phyloP scores from a whole-genome alignment of 2,329 filamentous ascomycete species.

The Penicillium sp. region DNA sequence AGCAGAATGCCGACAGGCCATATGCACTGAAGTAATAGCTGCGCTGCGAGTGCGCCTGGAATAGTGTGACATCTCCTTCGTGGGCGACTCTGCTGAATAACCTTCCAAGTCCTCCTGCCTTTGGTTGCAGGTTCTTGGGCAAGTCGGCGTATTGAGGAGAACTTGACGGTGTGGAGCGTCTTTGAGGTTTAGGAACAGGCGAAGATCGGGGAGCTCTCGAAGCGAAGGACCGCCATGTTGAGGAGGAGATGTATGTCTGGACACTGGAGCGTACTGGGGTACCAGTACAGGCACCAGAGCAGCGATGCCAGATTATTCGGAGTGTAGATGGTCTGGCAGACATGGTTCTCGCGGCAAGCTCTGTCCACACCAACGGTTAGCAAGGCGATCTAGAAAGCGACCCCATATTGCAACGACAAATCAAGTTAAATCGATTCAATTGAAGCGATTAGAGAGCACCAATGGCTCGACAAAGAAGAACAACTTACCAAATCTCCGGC shows the following conservation, averaged over 20 bases:
- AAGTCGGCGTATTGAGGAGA: constrained; percentile 1
- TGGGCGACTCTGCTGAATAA: constrained; percentile 57
- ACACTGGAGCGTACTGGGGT: constrained; percentile 24
- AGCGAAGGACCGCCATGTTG: constrained; percentile 39
- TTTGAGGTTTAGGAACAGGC: constrained; percentile 24
- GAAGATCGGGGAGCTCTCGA: constrained; percentile 37
- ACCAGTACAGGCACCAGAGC: constrained; percentile 29
- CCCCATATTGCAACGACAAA: not conserved
- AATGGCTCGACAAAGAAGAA: not conserved
- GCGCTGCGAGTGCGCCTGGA: constrained; percentile 68
- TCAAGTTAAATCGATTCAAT: not conserved
- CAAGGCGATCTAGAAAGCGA: constrained; percentile 2
- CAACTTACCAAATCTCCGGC: constrained; percentile 25
- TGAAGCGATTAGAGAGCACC: not conserved
- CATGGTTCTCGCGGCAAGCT: constrained; percentile 33
- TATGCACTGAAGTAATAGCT: constrained; percentile 68
- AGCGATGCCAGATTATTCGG: constrained; percentile 37
- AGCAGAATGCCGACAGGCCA: constrained; percentile 60
- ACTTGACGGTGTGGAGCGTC: constrained; percentile 8
- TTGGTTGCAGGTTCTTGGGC: constrained; percentile 11
- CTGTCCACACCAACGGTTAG: constrained; percentile 24
- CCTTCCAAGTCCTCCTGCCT: constrained; percentile 54
- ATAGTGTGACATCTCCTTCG: constrained; percentile 65
- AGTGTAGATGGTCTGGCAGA: constrained; percentile 39
- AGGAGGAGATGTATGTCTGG: constrained; percentile 21